Evolutionary conservation across 495 filamentous ascomycete species (phyloP), one percentile per base, ranked within the genome.

Genomic region (Cenococcum geophilum): DNA sequence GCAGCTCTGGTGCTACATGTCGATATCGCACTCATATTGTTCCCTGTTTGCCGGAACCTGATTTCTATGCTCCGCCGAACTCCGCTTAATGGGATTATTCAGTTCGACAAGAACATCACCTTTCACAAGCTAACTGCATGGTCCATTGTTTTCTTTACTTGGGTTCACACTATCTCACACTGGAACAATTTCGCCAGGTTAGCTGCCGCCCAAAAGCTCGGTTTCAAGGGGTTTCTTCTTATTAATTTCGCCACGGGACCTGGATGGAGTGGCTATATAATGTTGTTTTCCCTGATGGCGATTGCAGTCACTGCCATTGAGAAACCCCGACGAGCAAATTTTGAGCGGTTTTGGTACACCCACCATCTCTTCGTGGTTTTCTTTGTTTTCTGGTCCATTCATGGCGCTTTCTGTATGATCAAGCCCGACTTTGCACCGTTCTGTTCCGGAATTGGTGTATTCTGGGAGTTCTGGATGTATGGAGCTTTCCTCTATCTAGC

Each of bases 381-480:
- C 78, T 89, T 90, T 76, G 76, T 90, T 59, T 86, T 91, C 76
- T 91, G 87, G 86, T 84, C 85, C 21, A 80, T 90, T 68, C 88
- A 90, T 73, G 87, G 87, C 53, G 83, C 83, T 40, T 90, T 87
- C 77, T 89, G 87, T 74, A 89, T 89, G 85, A 88, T 89, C 64
- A 87, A 86, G 71, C 80, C 86, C 36, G 86, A 91, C 72, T 80
- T 85, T 60, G 80, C 83, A 20, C 85, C 86, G 8, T 88, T 83
- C 68, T 89, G 87, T 72, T 77, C 80, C 52, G 82, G 83, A 32
- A 82, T 83, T 64, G 87, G 86, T 68, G 85, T 88, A 50, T 90
- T 91, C 73, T 90, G 86, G 84, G 82, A 87, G 70, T 90, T 84
- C 73, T 90, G 85, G 86, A 85, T 88, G 78, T 85, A 85, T 70